Base-by-base conservation (phyloP, 169 alveolate genomes). In the Eimeria falciformis region DNA sequence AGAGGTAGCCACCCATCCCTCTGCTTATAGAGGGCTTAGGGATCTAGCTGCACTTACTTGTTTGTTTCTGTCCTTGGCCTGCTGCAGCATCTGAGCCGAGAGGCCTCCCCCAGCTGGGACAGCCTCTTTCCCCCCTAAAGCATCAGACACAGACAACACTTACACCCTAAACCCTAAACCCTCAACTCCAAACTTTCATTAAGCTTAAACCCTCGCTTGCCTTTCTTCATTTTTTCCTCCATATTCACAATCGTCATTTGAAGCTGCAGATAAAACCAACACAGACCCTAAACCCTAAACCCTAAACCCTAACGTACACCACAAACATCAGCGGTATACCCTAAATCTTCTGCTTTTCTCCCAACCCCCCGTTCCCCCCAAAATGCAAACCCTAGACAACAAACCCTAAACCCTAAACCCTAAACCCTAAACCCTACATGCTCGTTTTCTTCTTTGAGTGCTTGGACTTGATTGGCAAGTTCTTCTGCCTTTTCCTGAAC, bases 391-490 rank as follows among this genome's bases (percentile, higher is more conserved):
- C 58, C 58, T 50, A 50, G 14, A 58, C 71, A 7, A 14, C 5
- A n/a, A 58, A n/a, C 71, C 27, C 27, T 58, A 58, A n/a, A 58
- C 18, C 33, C 71, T 58, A 58, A 58, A 58, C 71, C 71, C 71
- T n/a, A 58, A 14, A 58, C 27, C 71, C 71, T 9, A 7, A 27
- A 11, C 62, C 37, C 5, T 37, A 82, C 90, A 43, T 56, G 50
- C 40, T 82, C 79, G 18, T 82, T 82, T 55, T 82, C 90, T 6
- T 33, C 68, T 18, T 82, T 82, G 33, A 82, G 62, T 6, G 58
- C 17, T 62, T 82, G 29, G 4, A 82, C 90, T 82, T 82, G 90
- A 27, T 27, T 58, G 37, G 62, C 50, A 46, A 82, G 78, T 11
- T 55, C 78, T 43, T 53, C 79, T 14, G 46, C 65, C 5, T 56